Percentiles rank a stretch among this genome's conserved stretches.
Conservation (phyloP, 2,329 filamentous ascomycete genomes). For the Helicocarpus griseus region DNA sequence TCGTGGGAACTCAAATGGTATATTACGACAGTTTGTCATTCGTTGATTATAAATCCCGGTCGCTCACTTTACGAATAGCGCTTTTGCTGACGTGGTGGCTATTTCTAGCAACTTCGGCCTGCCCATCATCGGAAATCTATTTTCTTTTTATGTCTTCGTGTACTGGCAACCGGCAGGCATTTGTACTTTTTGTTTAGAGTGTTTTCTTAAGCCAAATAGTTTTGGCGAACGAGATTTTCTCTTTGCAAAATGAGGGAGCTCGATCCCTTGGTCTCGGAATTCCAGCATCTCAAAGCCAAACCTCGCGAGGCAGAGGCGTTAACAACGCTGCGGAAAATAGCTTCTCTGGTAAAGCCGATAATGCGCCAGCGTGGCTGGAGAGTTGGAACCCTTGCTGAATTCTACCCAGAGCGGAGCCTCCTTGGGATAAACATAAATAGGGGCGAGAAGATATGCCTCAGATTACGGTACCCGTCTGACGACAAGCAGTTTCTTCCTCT, state of each 20-base stretch:
- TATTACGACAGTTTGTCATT: neutral
- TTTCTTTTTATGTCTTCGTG: no score
- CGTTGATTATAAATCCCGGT: neutral
- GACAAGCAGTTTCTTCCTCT: constrained; percentile 66
- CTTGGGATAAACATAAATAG: constrained; percentile 72
- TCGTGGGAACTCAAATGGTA: neutral
- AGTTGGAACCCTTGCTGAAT: constrained; percentile 71
- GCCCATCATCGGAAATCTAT: neutral
- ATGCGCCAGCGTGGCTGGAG: constrained; percentile 81
- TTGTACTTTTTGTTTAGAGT: no score
- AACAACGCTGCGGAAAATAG: constrained; percentile 63
- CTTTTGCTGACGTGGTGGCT: neutral
- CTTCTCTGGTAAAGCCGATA: constrained; percentile 84
- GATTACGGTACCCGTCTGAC: constrained; percentile 68
- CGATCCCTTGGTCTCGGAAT: constrained; percentile 41
- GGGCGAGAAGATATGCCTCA: constrained; percentile 70
- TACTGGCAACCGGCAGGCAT: no score
- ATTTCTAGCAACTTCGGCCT: neutral
- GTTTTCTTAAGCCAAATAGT: no score
- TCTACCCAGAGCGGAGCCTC: constrained; percentile 68
- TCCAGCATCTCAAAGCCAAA: constrained; percentile 43
- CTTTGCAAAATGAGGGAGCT: constrained; percentile 27
- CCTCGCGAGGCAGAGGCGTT: constrained; percentile 43
- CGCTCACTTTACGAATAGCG: neutral
- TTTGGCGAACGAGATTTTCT: no score